Evolutionary conservation across 129 eudicot species (phyloP).

Genomic region (Kitagawia praeruptora): DNA sequence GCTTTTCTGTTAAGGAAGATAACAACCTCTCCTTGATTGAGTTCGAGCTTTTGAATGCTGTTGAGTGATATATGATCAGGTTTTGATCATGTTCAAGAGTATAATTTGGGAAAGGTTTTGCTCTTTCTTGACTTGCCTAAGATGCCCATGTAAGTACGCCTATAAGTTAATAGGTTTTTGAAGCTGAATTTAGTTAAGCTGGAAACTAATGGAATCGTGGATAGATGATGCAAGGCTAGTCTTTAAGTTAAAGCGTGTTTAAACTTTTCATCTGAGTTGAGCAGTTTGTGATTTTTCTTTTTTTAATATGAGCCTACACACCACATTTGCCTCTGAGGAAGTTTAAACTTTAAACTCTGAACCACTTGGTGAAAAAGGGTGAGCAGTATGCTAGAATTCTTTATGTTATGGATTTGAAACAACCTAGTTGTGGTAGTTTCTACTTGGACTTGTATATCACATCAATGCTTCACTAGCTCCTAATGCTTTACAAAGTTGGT

Average conservation of each 20-base stretch:
- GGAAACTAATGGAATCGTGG: background rate
- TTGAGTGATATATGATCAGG: conserved; percentile 13
- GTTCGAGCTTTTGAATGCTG: conserved; percentile 47
- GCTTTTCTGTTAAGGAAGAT: conserved; percentile 50
- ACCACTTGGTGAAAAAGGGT: background rate
- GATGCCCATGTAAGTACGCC: background rate
- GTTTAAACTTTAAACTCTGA: background rate
- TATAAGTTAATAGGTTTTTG: background rate
- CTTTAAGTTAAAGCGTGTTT: background rate
- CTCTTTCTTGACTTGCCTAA: background rate
- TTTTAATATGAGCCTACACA: background rate
- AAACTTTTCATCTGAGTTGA: background rate
- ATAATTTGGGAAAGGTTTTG: background rate
- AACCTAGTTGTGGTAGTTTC: background rate
- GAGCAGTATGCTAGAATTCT: background rate
- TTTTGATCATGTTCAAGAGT: background rate
- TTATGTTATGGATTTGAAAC: background rate
- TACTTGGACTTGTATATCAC: background rate
- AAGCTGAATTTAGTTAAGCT: background rate
- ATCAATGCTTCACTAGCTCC: background rate
- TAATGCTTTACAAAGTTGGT: background rate
- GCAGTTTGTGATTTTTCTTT: background rate
- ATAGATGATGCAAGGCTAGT: background rate
- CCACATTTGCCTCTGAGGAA: background rate
- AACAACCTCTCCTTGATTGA: conserved; percentile 60